Evolutionary conservation across 208 protist species (phyloP).

Genomic region (Leishmania lainsoni): DNA sequence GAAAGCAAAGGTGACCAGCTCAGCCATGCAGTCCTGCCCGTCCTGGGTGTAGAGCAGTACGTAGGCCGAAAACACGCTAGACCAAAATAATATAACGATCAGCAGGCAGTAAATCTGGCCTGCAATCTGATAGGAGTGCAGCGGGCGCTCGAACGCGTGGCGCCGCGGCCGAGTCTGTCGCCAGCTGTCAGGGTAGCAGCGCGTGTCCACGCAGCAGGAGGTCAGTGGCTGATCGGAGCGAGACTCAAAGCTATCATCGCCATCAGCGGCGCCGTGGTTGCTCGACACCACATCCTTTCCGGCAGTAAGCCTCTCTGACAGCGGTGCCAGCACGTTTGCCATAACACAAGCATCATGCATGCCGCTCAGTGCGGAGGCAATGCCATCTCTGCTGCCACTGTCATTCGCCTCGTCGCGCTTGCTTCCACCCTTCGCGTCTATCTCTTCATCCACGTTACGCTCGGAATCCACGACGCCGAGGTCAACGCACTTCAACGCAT

Average conservation of each 20-base stretch:
- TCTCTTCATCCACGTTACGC: not conserved
- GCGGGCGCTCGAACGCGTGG: conserved; percentile 69
- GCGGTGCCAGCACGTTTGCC: not conserved
- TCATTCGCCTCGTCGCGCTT: not conserved
- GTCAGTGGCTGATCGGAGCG: conserved; percentile 40
- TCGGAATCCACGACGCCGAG: not conserved
- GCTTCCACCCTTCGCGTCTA: not conserved
- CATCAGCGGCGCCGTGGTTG: conserved; percentile 8
- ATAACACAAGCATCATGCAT: not conserved
- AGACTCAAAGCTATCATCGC: conserved; percentile 9
- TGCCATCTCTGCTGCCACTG: not conserved
- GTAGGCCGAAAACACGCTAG: conserved; percentile 47
- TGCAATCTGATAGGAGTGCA: conserved; percentile 58
- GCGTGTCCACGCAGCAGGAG: conserved; percentile 62
- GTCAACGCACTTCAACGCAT: not conserved
- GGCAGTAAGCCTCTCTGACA: not conserved
- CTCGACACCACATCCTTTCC: not conserved
- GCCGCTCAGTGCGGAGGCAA: not conserved
- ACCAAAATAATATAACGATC: conserved; percentile 48
- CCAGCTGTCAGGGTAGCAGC: conserved; percentile 53
- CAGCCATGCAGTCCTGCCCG: conserved; percentile 32
- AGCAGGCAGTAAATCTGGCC: conserved; percentile 41
- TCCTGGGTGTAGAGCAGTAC: conserved; percentile 47
- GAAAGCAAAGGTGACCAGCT: conserved; percentile 50
- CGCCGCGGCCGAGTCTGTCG: conserved; percentile 46